A percentile compares a stretch with the other conserved stretches of the same genome.
Evolutionary conservation across 345 rosid genomes (phyloP).

Genomic region (Bruguiera sexangula): DNA sequence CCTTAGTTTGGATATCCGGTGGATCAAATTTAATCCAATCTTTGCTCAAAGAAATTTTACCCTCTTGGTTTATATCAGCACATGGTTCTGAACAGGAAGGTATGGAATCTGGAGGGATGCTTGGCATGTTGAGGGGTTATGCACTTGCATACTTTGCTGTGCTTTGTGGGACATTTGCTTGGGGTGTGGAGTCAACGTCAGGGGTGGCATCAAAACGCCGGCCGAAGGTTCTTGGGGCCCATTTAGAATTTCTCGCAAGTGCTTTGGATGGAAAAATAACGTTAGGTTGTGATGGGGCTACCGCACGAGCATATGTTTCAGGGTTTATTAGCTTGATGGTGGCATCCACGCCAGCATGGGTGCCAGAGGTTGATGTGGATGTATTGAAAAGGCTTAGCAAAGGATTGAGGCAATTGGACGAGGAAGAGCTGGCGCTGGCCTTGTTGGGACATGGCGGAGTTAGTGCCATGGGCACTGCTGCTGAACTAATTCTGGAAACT

Average conservation of each 20-base stretch:
- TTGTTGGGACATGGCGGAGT: slow-evolving; percentile 68
- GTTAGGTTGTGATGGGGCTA: slow-evolving; percentile 74
- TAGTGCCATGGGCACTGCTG: slow-evolving; percentile 59
- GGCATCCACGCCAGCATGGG: slow-evolving; percentile 68
- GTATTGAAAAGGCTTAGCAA: slow-evolving; percentile 75
- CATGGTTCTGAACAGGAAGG: slow-evolving; percentile 54
- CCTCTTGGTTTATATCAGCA: slow-evolving; percentile 86
- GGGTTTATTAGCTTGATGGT: slow-evolving; percentile 81
- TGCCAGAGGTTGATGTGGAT: slow-evolving; percentile 66
- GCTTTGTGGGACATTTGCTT: slow-evolving; percentile 75
- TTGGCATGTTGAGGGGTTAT: slow-evolving; percentile 80
- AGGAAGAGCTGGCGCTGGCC: slow-evolving; percentile 74
- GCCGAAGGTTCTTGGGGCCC: slow-evolving; percentile 53
- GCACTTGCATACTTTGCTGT: slow-evolving; percentile 82
- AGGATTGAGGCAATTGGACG: slow-evolving; percentile 72
- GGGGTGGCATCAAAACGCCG: slow-evolving; percentile 60
- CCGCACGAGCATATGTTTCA: slow-evolving; percentile 73
- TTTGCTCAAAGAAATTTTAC: slow-evolving; percentile 75
- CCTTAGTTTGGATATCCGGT: slow-evolving; percentile 81
- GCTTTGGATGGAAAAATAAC: slow-evolving; percentile 84
- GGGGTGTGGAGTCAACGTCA: slow-evolving; percentile 77
- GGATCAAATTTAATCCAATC: slow-evolving; percentile 68
- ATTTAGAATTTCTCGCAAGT: slow-evolving; percentile 81
- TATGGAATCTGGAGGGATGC: slow-evolving; percentile 48
- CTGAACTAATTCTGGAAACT: slow-evolving; percentile 57